Base-by-base conservation (phyloP, 176 grass and related monocot genomes). In the Raddia guianensis region DNA sequence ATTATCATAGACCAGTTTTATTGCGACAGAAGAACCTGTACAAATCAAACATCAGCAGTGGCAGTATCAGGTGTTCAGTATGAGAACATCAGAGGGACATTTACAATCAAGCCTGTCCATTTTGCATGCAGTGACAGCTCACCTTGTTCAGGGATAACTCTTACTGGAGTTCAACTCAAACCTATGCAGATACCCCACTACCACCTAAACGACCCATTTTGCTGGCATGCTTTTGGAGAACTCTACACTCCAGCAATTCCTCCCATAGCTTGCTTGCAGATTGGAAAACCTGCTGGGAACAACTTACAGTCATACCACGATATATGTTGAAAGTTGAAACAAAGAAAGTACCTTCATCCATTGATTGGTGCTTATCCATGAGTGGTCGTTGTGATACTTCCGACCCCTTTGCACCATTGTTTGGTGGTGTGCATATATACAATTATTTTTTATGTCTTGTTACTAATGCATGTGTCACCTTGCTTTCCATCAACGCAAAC, bases 1-100 rank as follows among this genome's bases (percentile, higher is more conserved):
- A 97, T 97, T 51, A 86, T 97, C 27, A 97, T 97, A 88, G 94
- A 97, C 74, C 94, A 97, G 74, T 97, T 97, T 76, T 97, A 97
- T 74, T 97, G 94, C 59, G 91, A 97, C 75, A 90, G 68, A 72
- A 70, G 87, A 18, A 87, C 66, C 44, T 97, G 94, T 56, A 78
- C 68, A 82, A 97, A 97, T 81, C 89, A 93, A 84, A 91, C 91
- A 83, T 83, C 89, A 80, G 91, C 91, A 50, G 91, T 97, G 12
- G 87, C 82, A 32, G 85, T 97, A 82, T 93, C 94, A 72, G 84
- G 91, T 16, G 78, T 97, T 75, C 87, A 90, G 63, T 97, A 97
- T 44, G 91, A 97, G 86, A 94, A 93, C 63, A 97, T 97, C 46
- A 93, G 84, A 45, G 94, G 94, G 20, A 97, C 94, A 18, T 97